phyloP scores from a whole-genome alignment of 176 grass and related monocot genomes.

The Phoenix dactylifera region DNA sequence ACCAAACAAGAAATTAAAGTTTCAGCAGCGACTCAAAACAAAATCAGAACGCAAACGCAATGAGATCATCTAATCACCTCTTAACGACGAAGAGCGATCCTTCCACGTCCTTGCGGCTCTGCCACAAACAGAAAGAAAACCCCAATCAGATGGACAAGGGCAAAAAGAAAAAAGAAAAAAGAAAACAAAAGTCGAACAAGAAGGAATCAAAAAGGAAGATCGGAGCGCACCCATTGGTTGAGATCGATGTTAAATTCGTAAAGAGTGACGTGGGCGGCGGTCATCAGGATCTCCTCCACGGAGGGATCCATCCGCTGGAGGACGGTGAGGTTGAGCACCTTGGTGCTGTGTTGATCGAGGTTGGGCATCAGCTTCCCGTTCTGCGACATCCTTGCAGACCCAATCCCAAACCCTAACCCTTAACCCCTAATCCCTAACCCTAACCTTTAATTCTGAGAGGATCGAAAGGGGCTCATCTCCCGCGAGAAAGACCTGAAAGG shows the following conservation, averaged over 20 bases:
- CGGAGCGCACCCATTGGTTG: constrained; percentile 27
- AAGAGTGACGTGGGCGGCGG: constrained; percentile 39
- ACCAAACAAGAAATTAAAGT: no score
- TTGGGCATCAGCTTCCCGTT: constrained; percentile 44
- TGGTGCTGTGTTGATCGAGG: constrained; percentile 46
- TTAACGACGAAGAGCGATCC: constrained; percentile 65
- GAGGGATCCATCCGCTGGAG: constrained; percentile 62
- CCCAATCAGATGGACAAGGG: constrained; percentile 5
- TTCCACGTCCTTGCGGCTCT: constrained; percentile 54
- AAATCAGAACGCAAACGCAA: no score
- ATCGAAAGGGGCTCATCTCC: no score
- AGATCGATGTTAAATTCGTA: constrained; percentile 36
- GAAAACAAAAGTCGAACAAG: not conserved
- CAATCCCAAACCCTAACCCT: constrained; percentile 24
- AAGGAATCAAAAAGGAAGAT: not conserved
- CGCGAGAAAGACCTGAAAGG: no score
- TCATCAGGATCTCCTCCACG: constrained; percentile 50
- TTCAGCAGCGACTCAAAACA: no score
- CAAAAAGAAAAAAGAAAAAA: not conserved
- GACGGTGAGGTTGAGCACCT: constrained; percentile 55
- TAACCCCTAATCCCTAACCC: constrained; percentile 15
- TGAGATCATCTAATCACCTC: constrained; percentile 28
- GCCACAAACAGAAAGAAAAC: not conserved
- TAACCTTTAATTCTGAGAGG: no score
- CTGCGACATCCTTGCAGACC: constrained; percentile 16